Evolutionary conservation across 116 monocot genomes (phyloP), one percentile per base, ranked within the genome.

Genomic region (Iris pallida): DNA sequence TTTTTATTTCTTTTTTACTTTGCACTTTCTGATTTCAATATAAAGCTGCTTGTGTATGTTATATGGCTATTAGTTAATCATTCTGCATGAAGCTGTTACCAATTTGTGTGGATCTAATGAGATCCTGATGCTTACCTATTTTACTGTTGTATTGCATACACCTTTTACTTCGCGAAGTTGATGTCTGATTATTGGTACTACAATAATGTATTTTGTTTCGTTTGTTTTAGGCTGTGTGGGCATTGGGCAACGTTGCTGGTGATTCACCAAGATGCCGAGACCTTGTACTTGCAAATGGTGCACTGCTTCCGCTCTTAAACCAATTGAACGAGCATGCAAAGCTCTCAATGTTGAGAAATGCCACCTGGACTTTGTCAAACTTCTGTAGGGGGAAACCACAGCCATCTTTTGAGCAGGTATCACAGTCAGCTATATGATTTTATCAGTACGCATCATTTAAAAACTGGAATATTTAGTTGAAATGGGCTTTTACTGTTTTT

Each of bases 331-430:
- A 85, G 62, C 83, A 83, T 72, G 73, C 96, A 5, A 96, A 91
- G 71, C 81, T 96, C 7, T 95, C 95, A 16, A 91, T 95, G 95
- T 64, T 95, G 16, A 85, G 91, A 69, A 95, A 95, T 82, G 89
- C 87, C n/a, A 92, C 96, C 5, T 96, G 96, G 96, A 91, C 96
- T 42, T 68, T 95, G 5, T 95, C 95, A 16, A 95, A 95, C 74
- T 95, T 95, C 43, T 95, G 95, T 64, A 79, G 91, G 56, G 86
- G 95, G 6, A 95, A 95, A 69, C 95, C 95, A 55, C 91, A 88
- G 20, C 95, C 95, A 44, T 45, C 79, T 40, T 95, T 91, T 84
- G 91, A 95, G 65, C 91, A 86, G 95, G 88, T 88, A 30, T 65
- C 61, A 20, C 12, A 64, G 5, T 49, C 2, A 52, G 55, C 14